Percentiles rank a stretch among this genome's conserved stretches.
phyloP scores from a whole-genome alignment of 1,139 yeast species.

The Arxiozyma slooffiae region DNA sequence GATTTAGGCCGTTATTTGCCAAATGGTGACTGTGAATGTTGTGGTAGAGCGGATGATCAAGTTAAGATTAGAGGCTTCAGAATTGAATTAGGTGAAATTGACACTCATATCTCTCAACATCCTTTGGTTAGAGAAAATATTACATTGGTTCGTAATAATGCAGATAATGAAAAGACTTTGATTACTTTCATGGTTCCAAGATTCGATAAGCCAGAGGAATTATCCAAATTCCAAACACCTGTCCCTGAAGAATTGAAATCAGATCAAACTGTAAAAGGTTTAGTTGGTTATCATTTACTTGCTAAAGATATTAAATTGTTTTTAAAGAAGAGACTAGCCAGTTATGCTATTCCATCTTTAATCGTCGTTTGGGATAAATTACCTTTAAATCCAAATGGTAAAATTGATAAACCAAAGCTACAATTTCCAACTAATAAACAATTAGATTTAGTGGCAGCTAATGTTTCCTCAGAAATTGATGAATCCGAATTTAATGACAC shows the following conservation, averaged over 20 bases:
- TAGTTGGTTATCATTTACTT: slow-evolving; percentile 64
- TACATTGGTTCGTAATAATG: slow-evolving; percentile 86
- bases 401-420: slow-evolving; percentile 92
- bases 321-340: slow-evolving; percentile 80
- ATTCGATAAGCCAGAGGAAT: slow-evolving; percentile 42
- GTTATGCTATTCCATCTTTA: slow-evolving; percentile 87
- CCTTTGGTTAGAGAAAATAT: slow-evolving; percentile 83
- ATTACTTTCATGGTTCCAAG: slow-evolving; percentile 90
- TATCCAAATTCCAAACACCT: slow-evolving; percentile 26
- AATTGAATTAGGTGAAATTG: slow-evolving; percentile 96
- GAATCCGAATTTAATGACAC: slow-evolving; percentile 49
- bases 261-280: slow-evolving; percentile 70
- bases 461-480: slow-evolving; percentile 33
- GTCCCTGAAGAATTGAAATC: slow-evolving; percentile 33
- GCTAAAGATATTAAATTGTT: slow-evolving; percentile 73
- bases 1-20: slow-evolving; percentile 95
- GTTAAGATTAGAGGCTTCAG: slow-evolving; percentile 97
- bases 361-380: slow-evolving; percentile 77
- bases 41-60: slow-evolving; percentile 98
- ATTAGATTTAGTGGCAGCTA: slow-evolving; percentile 38
- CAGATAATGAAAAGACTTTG: slow-evolving; percentile 83
- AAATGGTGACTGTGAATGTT: slow-evolving; percentile 94
- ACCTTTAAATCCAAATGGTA: slow-evolving; percentile 96
- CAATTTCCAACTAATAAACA: slow-evolving; percentile 93
- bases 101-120: slow-evolving; percentile 91